phyloP scores from a whole-genome alignment of 352 stramenopile species.

The Blastocystis sp. region DNA sequence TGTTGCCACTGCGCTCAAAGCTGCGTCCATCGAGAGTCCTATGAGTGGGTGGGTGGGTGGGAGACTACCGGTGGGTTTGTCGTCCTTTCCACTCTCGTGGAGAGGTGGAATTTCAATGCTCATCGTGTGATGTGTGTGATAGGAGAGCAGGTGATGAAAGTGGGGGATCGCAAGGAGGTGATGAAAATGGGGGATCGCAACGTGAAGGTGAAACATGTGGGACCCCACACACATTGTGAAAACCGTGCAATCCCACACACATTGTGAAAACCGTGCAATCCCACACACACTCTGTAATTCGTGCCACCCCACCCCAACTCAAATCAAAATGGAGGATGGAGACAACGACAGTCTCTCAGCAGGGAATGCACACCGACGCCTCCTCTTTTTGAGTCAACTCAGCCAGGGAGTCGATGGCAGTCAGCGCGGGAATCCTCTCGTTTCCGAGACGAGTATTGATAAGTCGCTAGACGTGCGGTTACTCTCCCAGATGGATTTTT shows the following conservation, averaged over 20 bases:
- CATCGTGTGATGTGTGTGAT: background rate
- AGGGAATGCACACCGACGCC: background rate
- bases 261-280: background rate
- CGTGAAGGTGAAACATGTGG: background rate
- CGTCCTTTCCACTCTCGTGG: no score
- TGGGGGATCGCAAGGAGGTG: background rate
- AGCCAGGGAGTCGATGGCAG: conserved; percentile 11
- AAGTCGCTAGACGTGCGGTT: conserved; percentile 49
- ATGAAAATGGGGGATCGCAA: background rate
- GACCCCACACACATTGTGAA: background rate
- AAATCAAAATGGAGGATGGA: conserved; percentile 24
- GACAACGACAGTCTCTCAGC: conserved; percentile 4
- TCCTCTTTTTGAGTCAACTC: conserved; percentile 34
- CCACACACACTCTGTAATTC: background rate
- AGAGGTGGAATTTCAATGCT: background rate
- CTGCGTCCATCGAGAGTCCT: background rate
- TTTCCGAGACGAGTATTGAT: conserved; percentile 24
- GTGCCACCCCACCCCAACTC: no score
- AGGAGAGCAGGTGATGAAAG: no score
- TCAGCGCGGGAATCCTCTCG: background rate
- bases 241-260: conserved; percentile 14
- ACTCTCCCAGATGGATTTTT: conserved; percentile 45
- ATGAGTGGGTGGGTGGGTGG: no score
- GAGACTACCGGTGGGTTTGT: no score
- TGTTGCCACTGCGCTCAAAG: background rate